Percentiles rank a stretch among this genome's conserved stretches.
Evolutionary conservation across 148 eudicot species (phyloP).

Genomic region (Vaccinium myrtillus): DNA sequence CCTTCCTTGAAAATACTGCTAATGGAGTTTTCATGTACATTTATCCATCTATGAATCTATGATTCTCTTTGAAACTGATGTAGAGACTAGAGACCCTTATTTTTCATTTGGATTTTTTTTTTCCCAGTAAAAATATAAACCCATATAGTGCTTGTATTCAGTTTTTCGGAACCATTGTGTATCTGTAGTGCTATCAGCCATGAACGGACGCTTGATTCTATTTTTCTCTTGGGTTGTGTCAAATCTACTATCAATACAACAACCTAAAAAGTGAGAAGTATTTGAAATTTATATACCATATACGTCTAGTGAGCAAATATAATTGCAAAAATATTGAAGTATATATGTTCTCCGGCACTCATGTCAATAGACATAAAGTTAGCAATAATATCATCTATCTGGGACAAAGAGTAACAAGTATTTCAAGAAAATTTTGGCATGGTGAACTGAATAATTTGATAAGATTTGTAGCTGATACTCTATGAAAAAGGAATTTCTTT

Average conservation of each 20-base stretch:
- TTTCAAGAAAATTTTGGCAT: neutral
- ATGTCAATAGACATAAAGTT: neutral
- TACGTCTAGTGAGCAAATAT: neutral
- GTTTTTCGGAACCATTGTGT: neutral
- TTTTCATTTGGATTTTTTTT: neutral
- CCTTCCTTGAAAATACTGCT: neutral
- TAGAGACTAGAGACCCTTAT: neutral
- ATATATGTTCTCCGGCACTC: neutral
- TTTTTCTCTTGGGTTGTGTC: neutral
- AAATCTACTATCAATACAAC: neutral
- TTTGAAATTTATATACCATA: neutral
- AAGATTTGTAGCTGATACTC: neutral
- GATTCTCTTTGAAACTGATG: neutral
- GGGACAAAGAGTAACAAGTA: neutral
- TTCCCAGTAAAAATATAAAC: neutral
- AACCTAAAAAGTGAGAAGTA: neutral
- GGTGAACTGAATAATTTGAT: neutral
- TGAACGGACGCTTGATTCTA: neutral
- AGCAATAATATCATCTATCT: neutral
- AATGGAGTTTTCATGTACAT: slow-evolving; percentile 20
- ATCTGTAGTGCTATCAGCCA: neutral
- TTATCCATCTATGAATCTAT: slow-evolving; percentile 8
- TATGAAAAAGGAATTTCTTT: neutral
- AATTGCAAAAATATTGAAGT: neutral
- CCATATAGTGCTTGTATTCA: neutral